A percentile compares a stretch with the other conserved stretches of the same genome.
Evolutionary conservation across 129 eudicot genomes (phyloP).

Genomic region (Artemisia argyi): DNA sequence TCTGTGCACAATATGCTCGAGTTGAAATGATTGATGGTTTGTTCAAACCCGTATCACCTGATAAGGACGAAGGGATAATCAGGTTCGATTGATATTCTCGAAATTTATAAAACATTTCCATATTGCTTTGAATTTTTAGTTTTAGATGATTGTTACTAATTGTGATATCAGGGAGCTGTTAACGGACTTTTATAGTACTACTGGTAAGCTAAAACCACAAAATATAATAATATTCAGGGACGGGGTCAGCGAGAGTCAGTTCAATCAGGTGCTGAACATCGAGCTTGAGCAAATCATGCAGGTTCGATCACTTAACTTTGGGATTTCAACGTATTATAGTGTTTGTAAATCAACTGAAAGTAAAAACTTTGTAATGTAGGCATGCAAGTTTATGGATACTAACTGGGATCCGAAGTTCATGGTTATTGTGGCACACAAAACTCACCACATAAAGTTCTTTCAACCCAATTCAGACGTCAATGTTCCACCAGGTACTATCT

Average conservation of each 20-base stretch:
- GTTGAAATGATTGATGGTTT: slow-evolving; percentile 65
- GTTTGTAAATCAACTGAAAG: slow-evolving; percentile 25
- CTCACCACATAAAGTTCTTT: no score
- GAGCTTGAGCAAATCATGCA: slow-evolving; percentile 67
- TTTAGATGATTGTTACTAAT: not conserved
- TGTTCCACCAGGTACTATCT: no score
- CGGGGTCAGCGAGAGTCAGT: slow-evolving; percentile 82
- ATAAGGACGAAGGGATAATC: slow-evolving; percentile 60
- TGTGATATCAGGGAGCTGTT: slow-evolving; percentile 50
- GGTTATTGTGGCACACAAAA: no score
- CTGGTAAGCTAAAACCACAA: slow-evolving; percentile 40
- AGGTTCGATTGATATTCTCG: slow-evolving; percentile 30
- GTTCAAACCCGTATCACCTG: slow-evolving; percentile 42
- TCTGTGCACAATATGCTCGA: slow-evolving; percentile 60
- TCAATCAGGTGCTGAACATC: no score
- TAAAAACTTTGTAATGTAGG: slow-evolving; percentile 37
- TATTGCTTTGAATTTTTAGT: not conserved
- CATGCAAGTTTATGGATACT: slow-evolving; percentile 41
- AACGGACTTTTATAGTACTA: slow-evolving; percentile 51
- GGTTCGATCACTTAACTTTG: not conserved
- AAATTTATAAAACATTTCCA: no score
- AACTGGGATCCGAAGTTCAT: no score
- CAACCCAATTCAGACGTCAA: no score
- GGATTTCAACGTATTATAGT: not conserved
- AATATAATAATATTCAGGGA: slow-evolving; percentile 70